Percentiles rank a stretch among this genome's conserved stretches.
Evolutionary conservation across 2,329 filamentous ascomycete species (phyloP).

Genomic region (Acrocalymma vagum): DNA sequence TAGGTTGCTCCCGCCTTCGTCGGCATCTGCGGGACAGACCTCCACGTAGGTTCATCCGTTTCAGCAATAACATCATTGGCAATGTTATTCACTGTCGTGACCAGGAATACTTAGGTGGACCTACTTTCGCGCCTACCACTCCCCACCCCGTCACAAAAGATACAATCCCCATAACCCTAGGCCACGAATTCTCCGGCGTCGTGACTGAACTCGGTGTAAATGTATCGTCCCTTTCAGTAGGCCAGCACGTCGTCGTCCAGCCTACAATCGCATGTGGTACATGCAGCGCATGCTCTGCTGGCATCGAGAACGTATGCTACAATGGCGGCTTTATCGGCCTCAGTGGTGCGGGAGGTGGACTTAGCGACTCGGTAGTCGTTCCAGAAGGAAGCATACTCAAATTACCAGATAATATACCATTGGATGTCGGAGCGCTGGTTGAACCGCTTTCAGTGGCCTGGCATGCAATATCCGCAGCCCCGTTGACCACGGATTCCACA

Average conservation of each 20-base stretch:
- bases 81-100: no score
- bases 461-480: slow-evolving; percentile 66
- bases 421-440: slow-evolving; percentile 66
- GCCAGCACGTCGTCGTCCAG: slow-evolving; percentile 66
- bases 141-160: slow-evolving; percentile 68
- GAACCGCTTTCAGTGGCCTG: slow-evolving; percentile 71
- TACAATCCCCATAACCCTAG: slow-evolving; percentile 66
- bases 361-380: slow-evolving; percentile 64
- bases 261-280: slow-evolving; percentile 67
- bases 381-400: slow-evolving; percentile 58
- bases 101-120: slow-evolving; percentile 61
- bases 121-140: slow-evolving; percentile 57
- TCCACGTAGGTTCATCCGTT: no score
- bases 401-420: slow-evolving; percentile 60
- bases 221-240: slow-evolving; percentile 58
- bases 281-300: slow-evolving; percentile 64
- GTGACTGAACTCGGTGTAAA: slow-evolving; percentile 66
- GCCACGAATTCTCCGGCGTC: slow-evolving; percentile 71
- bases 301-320: slow-evolving; percentile 66
- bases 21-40: slow-evolving; percentile 62
- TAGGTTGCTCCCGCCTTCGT: slow-evolving; percentile 57
- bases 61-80: no score
- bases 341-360: slow-evolving; percentile 61
- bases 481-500: slow-evolving; percentile 55
- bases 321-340: slow-evolving; percentile 63